These are phyloP conservation scores for Aquilaria malaccensis DNA, from an alignment of 345 rosid genomes.

Conservation along the genomic window DNA sequence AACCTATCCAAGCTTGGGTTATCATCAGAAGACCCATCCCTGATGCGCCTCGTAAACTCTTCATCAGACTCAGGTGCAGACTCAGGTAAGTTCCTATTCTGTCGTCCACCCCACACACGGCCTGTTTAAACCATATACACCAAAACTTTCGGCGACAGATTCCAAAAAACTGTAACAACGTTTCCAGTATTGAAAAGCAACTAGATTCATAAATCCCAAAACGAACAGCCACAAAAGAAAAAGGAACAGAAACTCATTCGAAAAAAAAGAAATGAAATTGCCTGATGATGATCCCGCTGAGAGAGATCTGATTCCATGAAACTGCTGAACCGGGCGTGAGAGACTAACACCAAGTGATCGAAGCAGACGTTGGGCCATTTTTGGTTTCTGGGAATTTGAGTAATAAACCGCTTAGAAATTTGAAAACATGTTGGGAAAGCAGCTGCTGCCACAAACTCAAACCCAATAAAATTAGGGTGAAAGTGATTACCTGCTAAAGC, in stretches of 20 bases:
- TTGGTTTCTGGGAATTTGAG: not conserved
- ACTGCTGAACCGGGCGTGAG: slow-evolving; percentile 1
- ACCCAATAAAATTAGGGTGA: too few relatives aligned
- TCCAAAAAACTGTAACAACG: too few relatives aligned
- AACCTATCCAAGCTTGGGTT: slow-evolving; percentile 11
- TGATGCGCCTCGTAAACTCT: slow-evolving; percentile 33
- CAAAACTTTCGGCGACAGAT: too few relatives aligned
- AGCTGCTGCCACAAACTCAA: too few relatives aligned
- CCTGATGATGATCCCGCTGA: slow-evolving; percentile 4
- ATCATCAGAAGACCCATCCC: slow-evolving; percentile 21
- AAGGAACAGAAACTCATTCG: not conserved
- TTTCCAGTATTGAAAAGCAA: not conserved
- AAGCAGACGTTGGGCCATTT: slow-evolving; percentile 8
- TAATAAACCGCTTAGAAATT: too few relatives aligned
- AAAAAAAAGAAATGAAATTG: not conserved
- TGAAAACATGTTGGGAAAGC: too few relatives aligned
- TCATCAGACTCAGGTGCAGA: slow-evolving; percentile 28
- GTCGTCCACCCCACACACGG: slow-evolving; percentile 4
- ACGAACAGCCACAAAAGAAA: not conserved
- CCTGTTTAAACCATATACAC: slow-evolving; percentile 1
- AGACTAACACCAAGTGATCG: slow-evolving; percentile 4
- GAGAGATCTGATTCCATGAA: slow-evolving; percentile 4
- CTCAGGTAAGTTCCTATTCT: slow-evolving; percentile 17
- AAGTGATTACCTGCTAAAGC: too few relatives aligned
- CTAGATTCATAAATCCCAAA: too few relatives aligned